A percentile compares a stretch with the other conserved stretches of the same genome.
phyloP scores from a whole-genome alignment of 106 monocot species.

The Narthecium ossifragum region DNA sequence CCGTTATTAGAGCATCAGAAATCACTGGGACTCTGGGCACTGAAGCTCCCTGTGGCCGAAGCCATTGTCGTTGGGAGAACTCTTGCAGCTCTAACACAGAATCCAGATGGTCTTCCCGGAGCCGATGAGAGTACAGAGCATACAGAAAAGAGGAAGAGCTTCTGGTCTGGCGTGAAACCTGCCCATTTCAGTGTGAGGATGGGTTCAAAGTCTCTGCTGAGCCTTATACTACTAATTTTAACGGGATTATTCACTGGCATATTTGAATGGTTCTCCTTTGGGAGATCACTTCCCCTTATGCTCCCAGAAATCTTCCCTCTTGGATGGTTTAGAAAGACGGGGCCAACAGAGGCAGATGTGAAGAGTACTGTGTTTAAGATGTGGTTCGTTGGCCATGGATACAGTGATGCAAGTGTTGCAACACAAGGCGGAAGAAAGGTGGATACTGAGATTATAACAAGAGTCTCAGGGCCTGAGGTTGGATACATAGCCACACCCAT shows the following conservation, averaged over 20 bases:
- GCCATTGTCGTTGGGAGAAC: conserved; percentile 78
- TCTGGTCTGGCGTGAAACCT: conserved; percentile 82
- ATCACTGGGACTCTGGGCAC: conserved; percentile 67
- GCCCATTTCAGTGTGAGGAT: conserved; percentile 88
- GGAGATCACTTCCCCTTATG: conserved; percentile 62
- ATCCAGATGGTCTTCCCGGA: conserved; percentile 73
- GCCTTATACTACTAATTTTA: conserved; percentile 24
- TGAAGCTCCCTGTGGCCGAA: conserved; percentile 90
- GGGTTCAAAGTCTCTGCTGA: conserved; percentile 53
- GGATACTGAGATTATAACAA: conserved; percentile 79
- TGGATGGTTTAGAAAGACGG: conserved; percentile 72
- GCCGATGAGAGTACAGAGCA: conserved; percentile 41
- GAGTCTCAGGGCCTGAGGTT: conserved; percentile 83
- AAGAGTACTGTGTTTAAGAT: conserved; percentile 77
- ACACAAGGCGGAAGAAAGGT: conserved; percentile 33
- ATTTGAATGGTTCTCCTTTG: conserved; percentile 47
- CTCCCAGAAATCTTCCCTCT: conserved; percentile 72
- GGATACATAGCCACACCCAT: conserved; percentile 85
- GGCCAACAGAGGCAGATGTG: conserved; percentile 90
- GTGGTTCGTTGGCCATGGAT: conserved; percentile 90
- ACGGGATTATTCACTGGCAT: conserved; percentile 79
- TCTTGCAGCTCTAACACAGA: conserved; percentile 52
- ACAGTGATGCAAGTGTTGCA: conserved; percentile 40
- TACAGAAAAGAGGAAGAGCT: conserved; percentile 34
- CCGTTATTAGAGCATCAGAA: conserved; percentile 61